Evolutionary conservation across 306 rosid genomes (phyloP), one percentile per base, ranked within the genome.

Genomic region (Psophocarpus tetragonolobus): DNA sequence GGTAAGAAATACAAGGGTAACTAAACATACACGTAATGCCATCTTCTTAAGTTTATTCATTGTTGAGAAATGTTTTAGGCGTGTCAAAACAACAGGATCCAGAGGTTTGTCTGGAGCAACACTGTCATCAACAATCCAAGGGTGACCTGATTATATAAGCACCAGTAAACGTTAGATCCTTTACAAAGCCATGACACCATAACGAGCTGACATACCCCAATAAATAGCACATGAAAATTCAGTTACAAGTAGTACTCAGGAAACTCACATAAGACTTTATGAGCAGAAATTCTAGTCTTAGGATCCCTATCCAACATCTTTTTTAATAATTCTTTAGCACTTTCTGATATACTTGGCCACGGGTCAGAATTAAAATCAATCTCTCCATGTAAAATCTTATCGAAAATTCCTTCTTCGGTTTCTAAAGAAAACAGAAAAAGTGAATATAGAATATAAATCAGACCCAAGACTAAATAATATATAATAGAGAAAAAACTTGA

Each of bases 31-130:
- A 23, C 90, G 89, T 53, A 91, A 81, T 39, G 98, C 98, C 98
- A 93, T 89, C 87, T 93, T 93, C 87, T 93, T 93, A 27, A 93
- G 86, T 53, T 91, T 93, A 78, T 93, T 85, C 98, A 93, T 93
- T 41, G 94, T 94, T 8, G 98, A 91, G 85, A 93, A 93, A 78
- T 89, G 97, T 76, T 93, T 93, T 80, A 93, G 87, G 53, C 98
- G 96, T 26, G 98, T 78, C 87, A 92, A 82, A 83, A 93, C 97
- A 71, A 96, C 97, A 69, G 96, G 89, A 77, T 89, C 96, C 70
- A 93, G 81, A 42, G 97, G 96, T 62, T 89, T 87, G 85, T 93
- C 96, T 0, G 97, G 97, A 66, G 97, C 96, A 82, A 90, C 88
- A 48, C n/a, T 82, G 66, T 90, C 97, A 80, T 93, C 97, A 32